Base-by-base conservation (phyloP, 768 basidiomycete species). In the Saitozyma sp. region DNA sequence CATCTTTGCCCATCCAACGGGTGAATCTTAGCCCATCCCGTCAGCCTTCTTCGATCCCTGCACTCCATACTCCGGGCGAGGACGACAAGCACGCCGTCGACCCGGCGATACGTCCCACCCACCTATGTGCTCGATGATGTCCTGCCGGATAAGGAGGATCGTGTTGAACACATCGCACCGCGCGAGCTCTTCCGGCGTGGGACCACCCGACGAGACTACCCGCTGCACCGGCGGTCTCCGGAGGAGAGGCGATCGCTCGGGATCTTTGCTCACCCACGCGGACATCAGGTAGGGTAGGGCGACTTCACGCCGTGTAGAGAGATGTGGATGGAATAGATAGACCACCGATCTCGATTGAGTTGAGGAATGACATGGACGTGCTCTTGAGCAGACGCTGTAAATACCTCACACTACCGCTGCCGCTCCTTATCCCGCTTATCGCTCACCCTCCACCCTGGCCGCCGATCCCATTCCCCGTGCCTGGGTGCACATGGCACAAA, bases 111-210 rank as follows among this genome's bases (percentile, higher is more conserved):
- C 17, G 49, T n/a, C 19, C 8, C 46, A 13, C n/a, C 46, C 9
- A 54, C 50, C 41, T 14, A 58, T 50, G 48, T 58, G 59, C 43
- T 59, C 63, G 8, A 64, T 64, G 43, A 59, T 49, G 50, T 58
- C 54, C 10, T 59, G 51, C 19, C 63, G 43, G 0, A 64, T 58
- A 9, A 46, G 40, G 11, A 64, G 42, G 8, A 60, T 60, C 29
- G 63, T 64, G 29, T 52, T 57, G 52, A 64, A 64, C 6, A 64
- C 63, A 51, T 64, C 54, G 49, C 58, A 59, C 11, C 52, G 19
- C 49, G 54, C 53, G 11, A 64, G 49, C 13, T 51, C 51, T 19
- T 64, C 63, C 11, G 39, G 43, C 10, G 43, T 40, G 9, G 63
- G 63, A 17, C 63, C 63, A 29, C 42, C 45, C 8, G 49, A 58